Evolutionary conservation across 805 yeast genomes (phyloP).

Genomic region (Jamesozyma piceae): DNA sequence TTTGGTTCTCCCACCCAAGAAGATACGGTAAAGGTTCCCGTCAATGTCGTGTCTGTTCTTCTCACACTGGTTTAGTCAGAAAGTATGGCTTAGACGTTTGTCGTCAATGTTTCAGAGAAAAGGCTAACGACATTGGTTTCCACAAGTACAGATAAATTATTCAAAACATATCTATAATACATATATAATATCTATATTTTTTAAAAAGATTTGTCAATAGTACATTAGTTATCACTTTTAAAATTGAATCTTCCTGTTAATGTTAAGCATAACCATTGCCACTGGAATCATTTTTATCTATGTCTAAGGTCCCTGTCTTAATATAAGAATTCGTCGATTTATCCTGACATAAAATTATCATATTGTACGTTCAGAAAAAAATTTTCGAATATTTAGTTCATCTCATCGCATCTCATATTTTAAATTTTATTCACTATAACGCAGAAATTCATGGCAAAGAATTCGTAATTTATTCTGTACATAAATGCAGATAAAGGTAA

Average conservation of each 20-base stretch:
- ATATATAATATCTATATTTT: background rate
- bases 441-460: no score
- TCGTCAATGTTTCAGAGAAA: constrained; percentile 99
- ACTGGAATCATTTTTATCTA: no score
- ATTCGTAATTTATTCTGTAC: no score
- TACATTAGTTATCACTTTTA: background rate
- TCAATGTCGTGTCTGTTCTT: constrained; percentile 97
- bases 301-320: no score
- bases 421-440: no score
- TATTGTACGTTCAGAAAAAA: background rate
- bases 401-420: constrained; percentile 13
- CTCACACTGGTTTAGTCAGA: constrained; percentile 98
- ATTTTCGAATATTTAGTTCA: constrained; percentile 7
- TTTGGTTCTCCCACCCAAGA: constrained; percentile 99
- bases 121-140: constrained; percentile 98
- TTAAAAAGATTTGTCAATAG: background rate
- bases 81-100: constrained; percentile 98
- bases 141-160: constrained; percentile 83
- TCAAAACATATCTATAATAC: background rate
- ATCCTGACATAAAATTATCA: background rate
- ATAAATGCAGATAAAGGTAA: no score
- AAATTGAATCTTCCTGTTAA: no score
- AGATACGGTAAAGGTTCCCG: constrained; percentile 99
- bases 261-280: no score
- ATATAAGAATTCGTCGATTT: no score